These are phyloP conservation scores for Tuber aestivum DNA, from an alignment of 495 filamentous ascomycete genomes.

Conservation along the genomic window DNA sequence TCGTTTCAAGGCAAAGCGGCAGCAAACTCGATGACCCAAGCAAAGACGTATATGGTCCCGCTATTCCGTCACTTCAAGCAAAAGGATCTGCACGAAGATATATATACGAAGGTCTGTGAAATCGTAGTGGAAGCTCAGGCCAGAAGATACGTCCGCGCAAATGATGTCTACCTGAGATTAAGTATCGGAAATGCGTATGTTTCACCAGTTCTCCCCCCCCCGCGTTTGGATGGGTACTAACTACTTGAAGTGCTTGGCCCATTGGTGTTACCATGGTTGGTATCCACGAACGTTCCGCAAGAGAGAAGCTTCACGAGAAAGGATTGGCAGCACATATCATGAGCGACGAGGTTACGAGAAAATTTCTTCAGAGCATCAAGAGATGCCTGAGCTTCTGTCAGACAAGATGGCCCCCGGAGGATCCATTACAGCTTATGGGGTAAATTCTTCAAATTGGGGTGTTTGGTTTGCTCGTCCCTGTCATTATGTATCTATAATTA, in stretches of 20 bases:
- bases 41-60: slow-evolving; percentile 76
- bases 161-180: slow-evolving; percentile 84
- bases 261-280: slow-evolving; percentile 99
- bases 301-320: slow-evolving; percentile 86
- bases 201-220: background rate
- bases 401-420: slow-evolving; percentile 90
- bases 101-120: slow-evolving; percentile 82
- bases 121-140: slow-evolving; percentile 88
- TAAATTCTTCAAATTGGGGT: slow-evolving; percentile 42
- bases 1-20: slow-evolving; percentile 73
- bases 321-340: slow-evolving; percentile 92
- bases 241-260: slow-evolving; percentile 67
- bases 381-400: slow-evolving; percentile 94
- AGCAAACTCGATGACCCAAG: slow-evolving; percentile 69
- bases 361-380: slow-evolving; percentile 97
- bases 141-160: slow-evolving; percentile 87
- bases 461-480: background rate
- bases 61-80: slow-evolving; percentile 86
- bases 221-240: slow-evolving; percentile 26
- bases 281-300: slow-evolving; percentile 91
- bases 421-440: slow-evolving; percentile 94
- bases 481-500: background rate
- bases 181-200: slow-evolving; percentile 90
- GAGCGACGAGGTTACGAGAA: slow-evolving; percentile 89
- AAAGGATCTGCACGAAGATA: slow-evolving; percentile 65